These are phyloP conservation scores for Arthrobotrys conoides DNA, from an alignment of 2,329 filamentous ascomycete genomes.

Conservation along the genomic window DNA sequence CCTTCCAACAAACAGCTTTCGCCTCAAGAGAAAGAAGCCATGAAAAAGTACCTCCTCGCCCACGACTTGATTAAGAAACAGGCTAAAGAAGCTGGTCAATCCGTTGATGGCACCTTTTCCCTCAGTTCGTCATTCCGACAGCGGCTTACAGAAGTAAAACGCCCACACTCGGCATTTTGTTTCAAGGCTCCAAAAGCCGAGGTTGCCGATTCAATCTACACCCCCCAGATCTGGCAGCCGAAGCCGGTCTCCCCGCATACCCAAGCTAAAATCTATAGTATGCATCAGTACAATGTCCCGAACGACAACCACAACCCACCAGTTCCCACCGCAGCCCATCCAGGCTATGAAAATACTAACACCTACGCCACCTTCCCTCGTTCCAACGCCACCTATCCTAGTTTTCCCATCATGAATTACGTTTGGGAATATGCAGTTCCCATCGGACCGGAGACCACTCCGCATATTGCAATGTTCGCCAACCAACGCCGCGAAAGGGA, in stretches of 20 bases:
- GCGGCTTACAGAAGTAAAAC: neutral
- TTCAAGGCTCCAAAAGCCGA: neutral
- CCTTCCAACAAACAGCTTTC: constrained; percentile 10
- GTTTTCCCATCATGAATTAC: constrained; percentile 20
- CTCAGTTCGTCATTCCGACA: neutral
- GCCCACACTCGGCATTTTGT: constrained; percentile 1
- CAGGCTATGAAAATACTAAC: neutral
- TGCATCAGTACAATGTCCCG: constrained; percentile 16
- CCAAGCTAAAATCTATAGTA: constrained; percentile 30
- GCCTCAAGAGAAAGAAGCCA: constrained; percentile 30
- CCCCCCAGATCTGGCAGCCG: constrained; percentile 22
- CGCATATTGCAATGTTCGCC: constrained; percentile 58
- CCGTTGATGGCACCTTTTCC: neutral
- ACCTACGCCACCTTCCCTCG: neutral
- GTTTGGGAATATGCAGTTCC: constrained; percentile 26
- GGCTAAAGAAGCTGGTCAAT: neutral
- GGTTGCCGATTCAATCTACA: neutral
- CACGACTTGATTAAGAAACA: neutral
- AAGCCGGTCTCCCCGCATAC: constrained; percentile 46
- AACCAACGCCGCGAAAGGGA: constrained; percentile 39
- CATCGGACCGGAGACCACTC: constrained; percentile 46
- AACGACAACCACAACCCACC: neutral
- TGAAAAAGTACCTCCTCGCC: constrained; percentile 19
- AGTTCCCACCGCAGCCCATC: neutral
- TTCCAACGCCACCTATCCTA: neutral